A percentile compares a stretch with the other conserved stretches of the same genome.
Evolutionary conservation across 1,139 yeast genomes (phyloP).

Genomic region (Candida pseudoviswanathii): DNA sequence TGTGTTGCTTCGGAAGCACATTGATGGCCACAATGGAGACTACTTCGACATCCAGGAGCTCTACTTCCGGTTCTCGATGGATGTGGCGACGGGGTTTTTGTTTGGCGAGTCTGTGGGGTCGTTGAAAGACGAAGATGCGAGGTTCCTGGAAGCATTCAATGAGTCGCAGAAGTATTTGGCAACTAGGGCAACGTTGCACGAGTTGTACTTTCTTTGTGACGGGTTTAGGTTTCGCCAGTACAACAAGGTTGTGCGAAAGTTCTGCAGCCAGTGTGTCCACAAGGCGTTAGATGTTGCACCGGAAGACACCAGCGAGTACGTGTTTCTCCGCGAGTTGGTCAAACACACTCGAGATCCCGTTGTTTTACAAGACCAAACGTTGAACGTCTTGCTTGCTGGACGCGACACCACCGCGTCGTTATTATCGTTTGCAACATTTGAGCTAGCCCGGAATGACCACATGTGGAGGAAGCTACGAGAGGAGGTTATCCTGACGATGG

Average conservation of each 20-base stretch:
- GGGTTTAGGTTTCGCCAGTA: conserved; percentile 23
- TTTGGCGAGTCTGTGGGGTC: conserved; percentile 38
- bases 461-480: conserved; percentile 34
- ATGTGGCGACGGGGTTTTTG: conserved; percentile 43
- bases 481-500: conserved; percentile 34
- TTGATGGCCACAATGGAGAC: conserved; percentile 24
- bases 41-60: conserved; percentile 36
- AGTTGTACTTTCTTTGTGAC: conserved; percentile 27
- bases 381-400: conserved; percentile 47
- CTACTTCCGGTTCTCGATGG: conserved; percentile 38
- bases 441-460: conserved; percentile 42
- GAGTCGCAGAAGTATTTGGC: conserved; percentile 30
- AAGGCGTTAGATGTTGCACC: conserved; percentile 24
- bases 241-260: conserved; percentile 25
- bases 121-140: conserved; percentile 26
- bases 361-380: conserved; percentile 43
- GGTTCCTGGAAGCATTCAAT: conserved; percentile 31
- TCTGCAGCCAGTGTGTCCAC: conserved; percentile 28
- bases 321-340: conserved; percentile 45
- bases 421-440: conserved; percentile 40
- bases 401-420: conserved; percentile 50
- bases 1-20: conserved; percentile 32
- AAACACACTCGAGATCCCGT: conserved; percentile 44
- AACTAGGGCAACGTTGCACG: conserved; percentile 30
- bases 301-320: conserved; percentile 23